Percentiles rank a stretch among this genome's conserved stretches.
phyloP scores from a whole-genome alignment of 768 basidiomycete genomes.

The Kwoniella sp. region DNA sequence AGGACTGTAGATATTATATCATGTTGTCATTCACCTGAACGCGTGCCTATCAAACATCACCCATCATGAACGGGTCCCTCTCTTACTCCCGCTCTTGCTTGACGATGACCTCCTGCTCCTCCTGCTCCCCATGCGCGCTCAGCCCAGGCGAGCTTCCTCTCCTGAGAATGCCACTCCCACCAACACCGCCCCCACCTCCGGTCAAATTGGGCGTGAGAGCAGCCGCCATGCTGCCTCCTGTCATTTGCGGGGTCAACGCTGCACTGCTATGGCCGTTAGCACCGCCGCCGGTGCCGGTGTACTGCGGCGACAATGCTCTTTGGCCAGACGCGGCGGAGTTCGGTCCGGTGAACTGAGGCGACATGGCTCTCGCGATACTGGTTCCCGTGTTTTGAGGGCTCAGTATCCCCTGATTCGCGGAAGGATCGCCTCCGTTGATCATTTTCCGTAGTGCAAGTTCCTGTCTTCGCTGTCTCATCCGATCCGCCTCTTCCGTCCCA shows the following conservation, averaged over 20 bases:
- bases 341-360: constrained; percentile 22
- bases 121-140: background rate
- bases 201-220: constrained; percentile 20
- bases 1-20: too few species aligned
- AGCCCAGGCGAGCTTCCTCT: background rate
- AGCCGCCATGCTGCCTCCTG: constrained; percentile 3
- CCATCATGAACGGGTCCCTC: background rate
- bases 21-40: too few species aligned
- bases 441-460: constrained; percentile 86
- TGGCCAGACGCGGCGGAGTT: constrained; percentile 15
- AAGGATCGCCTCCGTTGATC: constrained; percentile 60
- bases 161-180: background rate
- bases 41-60: too few species aligned
- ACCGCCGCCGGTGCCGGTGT: constrained; percentile 1
- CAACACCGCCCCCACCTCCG: constrained; percentile 20
- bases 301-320: constrained; percentile 7
- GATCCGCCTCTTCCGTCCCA: constrained; percentile 86
- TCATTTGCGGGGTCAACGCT: constrained; percentile 31
- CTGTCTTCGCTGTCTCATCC: constrained; percentile 80
- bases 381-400: constrained; percentile 34
- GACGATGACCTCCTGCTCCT: background rate
- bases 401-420: constrained; percentile 9
- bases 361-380: constrained; percentile 3
- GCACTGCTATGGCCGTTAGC: background rate
- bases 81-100: constrained; percentile 1